These are phyloP conservation scores for Diaporthe sp. DNA, from an alignment of 2,329 filamentous ascomycete genomes.

Conservation along the genomic window DNA sequence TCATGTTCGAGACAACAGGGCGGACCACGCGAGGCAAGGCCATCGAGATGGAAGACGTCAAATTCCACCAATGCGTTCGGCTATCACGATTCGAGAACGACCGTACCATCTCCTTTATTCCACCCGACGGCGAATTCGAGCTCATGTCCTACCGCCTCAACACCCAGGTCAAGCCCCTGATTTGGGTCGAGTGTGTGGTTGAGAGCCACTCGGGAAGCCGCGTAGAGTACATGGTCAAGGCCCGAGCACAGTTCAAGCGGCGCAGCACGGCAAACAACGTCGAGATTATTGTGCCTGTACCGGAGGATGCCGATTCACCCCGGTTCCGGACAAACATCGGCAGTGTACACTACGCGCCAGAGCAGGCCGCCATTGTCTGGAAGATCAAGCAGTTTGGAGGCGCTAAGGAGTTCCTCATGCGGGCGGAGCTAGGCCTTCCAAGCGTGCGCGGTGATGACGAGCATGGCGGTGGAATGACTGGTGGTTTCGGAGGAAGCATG, in stretches of 20 bases:
- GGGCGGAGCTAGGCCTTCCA: conserved; percentile 92
- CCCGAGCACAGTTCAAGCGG: conserved; percentile 97
- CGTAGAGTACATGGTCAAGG: conserved; percentile 99
- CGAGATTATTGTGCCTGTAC: conserved; percentile 96
- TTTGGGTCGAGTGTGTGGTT: conserved; percentile 98
- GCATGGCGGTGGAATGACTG: conserved; percentile 96
- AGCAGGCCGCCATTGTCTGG: conserved; percentile 98
- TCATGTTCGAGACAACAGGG: conserved; percentile 99
- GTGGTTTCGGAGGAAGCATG: conserved; percentile 97
- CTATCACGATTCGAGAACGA: conserved; percentile 98
- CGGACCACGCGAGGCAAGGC: conserved; percentile 94
- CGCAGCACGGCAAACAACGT: conserved; percentile 98
- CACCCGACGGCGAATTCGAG: conserved; percentile 98
- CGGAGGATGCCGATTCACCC: conserved; percentile 95
- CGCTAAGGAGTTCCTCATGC: conserved; percentile 98
- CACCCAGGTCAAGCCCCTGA: conserved; percentile 97
- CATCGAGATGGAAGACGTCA: conserved; percentile 99
- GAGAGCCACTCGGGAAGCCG: conserved; percentile 95
- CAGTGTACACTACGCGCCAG: conserved; percentile 95
- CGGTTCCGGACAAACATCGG: conserved; percentile 98
- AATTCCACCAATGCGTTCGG: conserved; percentile 98
- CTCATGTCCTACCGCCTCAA: conserved; percentile 99
- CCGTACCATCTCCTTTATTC: conserved; percentile 98
- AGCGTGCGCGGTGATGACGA: conserved; percentile 97
- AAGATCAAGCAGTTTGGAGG: conserved; percentile 99